Base-by-base conservation (phyloP, 768 basidiomycete genomes). In the Daedaleopsis nitida region DNA sequence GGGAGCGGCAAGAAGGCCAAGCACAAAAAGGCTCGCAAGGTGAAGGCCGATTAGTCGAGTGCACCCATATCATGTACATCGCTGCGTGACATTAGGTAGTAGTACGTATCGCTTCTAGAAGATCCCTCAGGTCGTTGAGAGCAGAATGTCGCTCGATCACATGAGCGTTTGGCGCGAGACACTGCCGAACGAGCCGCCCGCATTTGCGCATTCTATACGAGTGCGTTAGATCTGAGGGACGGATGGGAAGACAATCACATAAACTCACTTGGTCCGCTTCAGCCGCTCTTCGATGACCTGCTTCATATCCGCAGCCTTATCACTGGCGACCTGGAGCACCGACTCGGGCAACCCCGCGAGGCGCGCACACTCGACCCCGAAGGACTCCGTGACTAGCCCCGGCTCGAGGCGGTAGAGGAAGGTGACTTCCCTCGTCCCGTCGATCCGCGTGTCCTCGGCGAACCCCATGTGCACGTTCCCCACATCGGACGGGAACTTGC, bases 351-450 rank as follows among this genome's bases (percentile, higher is more conserved):
- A 71, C 10, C 89, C 89, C 0, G 96, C 96, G 24, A 98, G 81
- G 47, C 93, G 83, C 9, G 88, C 94, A 72, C 94, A 96, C 78
- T 96, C 95, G 10, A 97, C 87, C 12, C 95, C 95, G 70, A 95
- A 98, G 0, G 92, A 94, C 68, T 89, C 89, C 79, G 81, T 77
- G 4, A 93, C 89, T 38, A 94, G 77, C 12, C 95, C 94, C 8
- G 77, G 74, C 0, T 83, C 81, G 21, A 98, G 77, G 34, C 77
- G 81, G 74, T 96, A 99, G 34, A 97, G 75, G 75, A 98, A 99
- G 6, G 89, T 91, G 44, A 99, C 89, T 52, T 90, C 86, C 23
- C 89, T 81, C 23, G 81, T 81, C 7, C 94, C 91, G 69, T 91
- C 87, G 63, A 90, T 79, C 4, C 86, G 81, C 34, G 77, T 78